These are phyloP conservation scores for Athelia psychrophila DNA, from an alignment of 1,284 basidiomycete genomes.

Conservation along the genomic window DNA sequence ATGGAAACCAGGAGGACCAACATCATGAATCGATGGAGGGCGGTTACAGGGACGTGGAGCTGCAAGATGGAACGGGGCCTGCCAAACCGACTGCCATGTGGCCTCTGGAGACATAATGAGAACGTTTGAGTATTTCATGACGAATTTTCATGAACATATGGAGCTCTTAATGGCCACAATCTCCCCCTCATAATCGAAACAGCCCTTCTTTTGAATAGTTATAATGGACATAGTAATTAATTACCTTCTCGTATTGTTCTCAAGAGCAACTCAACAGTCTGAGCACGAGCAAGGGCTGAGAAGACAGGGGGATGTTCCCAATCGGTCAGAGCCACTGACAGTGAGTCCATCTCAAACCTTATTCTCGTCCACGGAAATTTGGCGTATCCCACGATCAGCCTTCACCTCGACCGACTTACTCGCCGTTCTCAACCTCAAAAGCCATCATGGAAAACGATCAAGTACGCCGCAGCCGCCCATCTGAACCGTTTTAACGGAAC, in stretches of 20 bases:
- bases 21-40: slow-evolving; percentile 11
- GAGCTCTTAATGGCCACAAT: too few species aligned
- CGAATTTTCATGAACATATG: too few species aligned
- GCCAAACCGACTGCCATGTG: too few species aligned
- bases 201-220: too few species aligned
- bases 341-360: slow-evolving; percentile 1
- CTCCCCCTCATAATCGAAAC: too few species aligned
- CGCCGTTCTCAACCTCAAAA: not conserved
- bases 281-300: not conserved
- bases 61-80: slow-evolving; percentile 13
- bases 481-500: not conserved
- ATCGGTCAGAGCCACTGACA: too few species aligned
- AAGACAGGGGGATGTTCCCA: too few species aligned
- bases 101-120: slow-evolving; percentile 4
- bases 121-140: not conserved
- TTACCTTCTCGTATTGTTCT: too few species aligned
- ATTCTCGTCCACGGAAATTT: not conserved
- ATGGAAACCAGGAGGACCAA: not conserved
- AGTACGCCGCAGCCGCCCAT: slow-evolving; percentile 36
- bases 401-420: not conserved
- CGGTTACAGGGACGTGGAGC: slow-evolving; percentile 19
- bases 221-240: too few species aligned
- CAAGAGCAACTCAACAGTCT: not conserved
- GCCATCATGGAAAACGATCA: slow-evolving; percentile 75
- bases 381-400: not conserved